phyloP scores from a whole-genome alignment of 805 yeast genomes.

The Danielia reshetovae region DNA sequence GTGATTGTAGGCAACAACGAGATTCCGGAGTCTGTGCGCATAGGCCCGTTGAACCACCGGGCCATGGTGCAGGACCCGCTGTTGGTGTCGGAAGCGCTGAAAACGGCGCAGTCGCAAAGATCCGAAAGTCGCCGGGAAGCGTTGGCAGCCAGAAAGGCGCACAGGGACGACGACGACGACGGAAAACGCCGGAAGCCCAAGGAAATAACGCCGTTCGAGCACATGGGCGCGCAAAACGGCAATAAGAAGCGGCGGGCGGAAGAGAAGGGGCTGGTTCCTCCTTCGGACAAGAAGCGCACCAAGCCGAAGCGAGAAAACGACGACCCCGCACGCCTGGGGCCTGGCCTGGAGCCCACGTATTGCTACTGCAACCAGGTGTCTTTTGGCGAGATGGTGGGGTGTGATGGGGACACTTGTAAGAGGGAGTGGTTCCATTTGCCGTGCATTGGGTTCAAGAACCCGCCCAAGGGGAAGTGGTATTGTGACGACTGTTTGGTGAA shows the following conservation, averaged over 20 bases:
- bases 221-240: constrained; percentile 1
- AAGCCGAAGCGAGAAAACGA: constrained; percentile 20
- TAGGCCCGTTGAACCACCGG: constrained; percentile 83
- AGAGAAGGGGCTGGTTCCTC: constrained; percentile 6
- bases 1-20: constrained; percentile 68
- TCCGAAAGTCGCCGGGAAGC: constrained; percentile 90
- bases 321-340: constrained; percentile 10
- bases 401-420: constrained; percentile 91
- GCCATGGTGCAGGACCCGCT: constrained; percentile 70
- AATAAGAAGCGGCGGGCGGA: constrained; percentile 12
- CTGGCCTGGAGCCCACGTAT: constrained; percentile 66
- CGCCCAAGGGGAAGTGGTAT: constrained; percentile 64
- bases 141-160: constrained; percentile 79
- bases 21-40: constrained; percentile 72
- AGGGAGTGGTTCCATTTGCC: constrained; percentile 96
- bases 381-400: constrained; percentile 98
- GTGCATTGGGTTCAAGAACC: constrained; percentile 79
- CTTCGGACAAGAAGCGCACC: constrained; percentile 17
- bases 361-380: constrained; percentile 97
- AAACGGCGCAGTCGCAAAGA: constrained; percentile 70
- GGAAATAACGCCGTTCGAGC: constrained; percentile 22
- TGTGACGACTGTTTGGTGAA: constrained; percentile 41
- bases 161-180: constrained; percentile 33
- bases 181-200: constrained; percentile 13
- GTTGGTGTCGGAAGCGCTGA: constrained; percentile 40